These are phyloP conservation scores for Plantago lanceolata DNA, from an alignment of 305 asterid species.

Conservation along the genomic window DNA sequence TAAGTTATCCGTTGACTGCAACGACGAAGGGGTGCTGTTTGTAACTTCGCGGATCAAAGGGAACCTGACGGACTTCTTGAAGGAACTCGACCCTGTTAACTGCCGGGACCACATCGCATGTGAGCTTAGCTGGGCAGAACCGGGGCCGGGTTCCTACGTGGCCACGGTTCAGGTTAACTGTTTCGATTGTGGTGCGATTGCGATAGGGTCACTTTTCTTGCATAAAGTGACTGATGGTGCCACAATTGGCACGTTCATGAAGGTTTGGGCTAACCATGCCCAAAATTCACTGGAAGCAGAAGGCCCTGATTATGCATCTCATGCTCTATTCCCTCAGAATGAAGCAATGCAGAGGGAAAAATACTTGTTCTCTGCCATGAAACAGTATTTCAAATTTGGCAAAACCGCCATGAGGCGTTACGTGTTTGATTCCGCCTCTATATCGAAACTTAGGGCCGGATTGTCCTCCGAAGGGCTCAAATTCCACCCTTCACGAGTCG, in stretches of 20 bases:
- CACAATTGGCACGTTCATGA: constrained; percentile 27
- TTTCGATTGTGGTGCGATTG: constrained; percentile 39
- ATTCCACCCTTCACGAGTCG: constrained; percentile 33
- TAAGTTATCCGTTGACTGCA: constrained; percentile 34
- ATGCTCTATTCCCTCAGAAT: constrained; percentile 34
- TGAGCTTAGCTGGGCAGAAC: constrained; percentile 32
- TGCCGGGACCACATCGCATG: constrained; percentile 35
- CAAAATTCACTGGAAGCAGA: background rate
- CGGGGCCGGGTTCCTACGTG: constrained; percentile 34
- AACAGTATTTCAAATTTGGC: constrained; percentile 32
- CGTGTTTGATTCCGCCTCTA: constrained; percentile 33
- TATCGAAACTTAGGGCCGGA: constrained; percentile 26
- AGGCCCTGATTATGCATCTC: constrained; percentile 26
- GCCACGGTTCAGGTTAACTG: constrained; percentile 36
- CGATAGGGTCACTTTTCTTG: constrained; percentile 32
- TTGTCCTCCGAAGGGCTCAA: background rate
- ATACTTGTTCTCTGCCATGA: constrained; percentile 37
- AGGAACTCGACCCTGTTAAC: constrained; percentile 26
- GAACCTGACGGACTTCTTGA: constrained; percentile 24
- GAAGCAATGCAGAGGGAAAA: constrained; percentile 28
- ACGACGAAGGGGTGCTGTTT: constrained; percentile 37
- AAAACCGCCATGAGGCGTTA: constrained; percentile 37
- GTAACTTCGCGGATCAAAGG: constrained; percentile 22
- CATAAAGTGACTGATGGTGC: constrained; percentile 43
- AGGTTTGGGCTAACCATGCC: constrained; percentile 34